Base-by-base conservation (phyloP, 768 basidiomycete genomes). In the Rhodotorula taiwanensis region DNA sequence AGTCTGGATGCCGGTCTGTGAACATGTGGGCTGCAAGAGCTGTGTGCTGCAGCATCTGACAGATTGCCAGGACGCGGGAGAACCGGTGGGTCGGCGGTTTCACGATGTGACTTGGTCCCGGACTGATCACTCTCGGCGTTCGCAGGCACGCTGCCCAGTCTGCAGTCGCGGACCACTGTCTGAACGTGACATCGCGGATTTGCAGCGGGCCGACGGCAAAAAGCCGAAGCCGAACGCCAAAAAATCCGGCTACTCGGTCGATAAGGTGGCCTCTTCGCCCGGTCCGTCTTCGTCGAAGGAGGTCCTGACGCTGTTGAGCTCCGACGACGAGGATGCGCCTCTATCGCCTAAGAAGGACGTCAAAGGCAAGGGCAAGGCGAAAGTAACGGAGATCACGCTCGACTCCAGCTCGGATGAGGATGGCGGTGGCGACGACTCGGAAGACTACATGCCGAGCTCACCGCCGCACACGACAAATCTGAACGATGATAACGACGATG, bases 1-100 rank as follows among this genome's bases (percentile, higher is more conserved):
- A 0, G 81, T 84, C 70, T 79, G 89, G 52, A 79, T 90, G 21
- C 87, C 88, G 5, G 76, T 78, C 16, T 92, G 88, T 75, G 80
- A 86, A 78, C 90, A 92, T 71, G 80, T 81, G 72, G 87, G 89
- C 62, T 98, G 93, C 75, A 94, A 89, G 75, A 89, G 91, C 67
- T 98, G 93, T 71, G 87, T 93, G 28, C 75, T 88, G 23, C 81
- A 84, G 15, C 86, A 84, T 70, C 79, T 95, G 31, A 81, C 82
- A 25, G 80, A 80, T 15, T 84, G 85, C 67, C 81, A 85, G 55
- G 85, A 86, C 70, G 83, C 82, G 63, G 83, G 80, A 6, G 84
- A 89, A 71, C 80, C 84, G 51, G 81, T 84, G 30, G 25, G 61
- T 50, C 11, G 2, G 5, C 23, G 0, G 3, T n/a, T 27, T 23